Evolutionary conservation across 2,329 filamentous ascomycete genomes (phyloP).

Genomic region (Alternaria gaisen): DNA sequence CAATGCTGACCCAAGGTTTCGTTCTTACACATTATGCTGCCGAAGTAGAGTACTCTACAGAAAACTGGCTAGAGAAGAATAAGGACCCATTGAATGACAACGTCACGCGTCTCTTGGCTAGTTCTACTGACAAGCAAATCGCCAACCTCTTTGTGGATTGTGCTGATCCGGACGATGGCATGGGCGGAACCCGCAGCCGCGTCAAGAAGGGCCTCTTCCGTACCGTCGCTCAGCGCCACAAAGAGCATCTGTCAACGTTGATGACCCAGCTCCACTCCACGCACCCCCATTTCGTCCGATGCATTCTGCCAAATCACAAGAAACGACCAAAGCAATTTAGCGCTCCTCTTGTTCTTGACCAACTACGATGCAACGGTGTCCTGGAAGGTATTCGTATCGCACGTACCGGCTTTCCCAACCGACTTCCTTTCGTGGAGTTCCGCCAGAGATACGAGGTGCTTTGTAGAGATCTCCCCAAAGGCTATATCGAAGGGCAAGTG

Average conservation of each 20-base stretch:
- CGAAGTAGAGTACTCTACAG: conserved; percentile 95
- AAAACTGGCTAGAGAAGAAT: conserved; percentile 98
- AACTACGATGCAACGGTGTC: conserved; percentile 98
- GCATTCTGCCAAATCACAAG: conserved; percentile 97
- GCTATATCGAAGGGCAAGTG: conserved; percentile 88
- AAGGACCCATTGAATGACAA: conserved; percentile 99
- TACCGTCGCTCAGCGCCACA: conserved; percentile 95
- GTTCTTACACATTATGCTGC: conserved; percentile 97
- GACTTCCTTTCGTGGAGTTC: conserved; percentile 91
- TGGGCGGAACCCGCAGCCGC: conserved; percentile 72
- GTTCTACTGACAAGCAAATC: conserved; percentile 83
- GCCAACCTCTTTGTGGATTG: conserved; percentile 89
- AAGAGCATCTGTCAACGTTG: conserved; percentile 95
- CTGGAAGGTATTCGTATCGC: conserved; percentile 98
- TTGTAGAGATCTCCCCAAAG: conserved; percentile 84
- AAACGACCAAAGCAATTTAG: conserved; percentile 94
- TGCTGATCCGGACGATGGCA: conserved; percentile 79
- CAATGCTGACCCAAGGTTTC: conserved; percentile 88
- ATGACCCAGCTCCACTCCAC: conserved; percentile 96
- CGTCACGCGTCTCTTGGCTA: conserved; percentile 84
- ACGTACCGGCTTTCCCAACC: conserved; percentile 94
- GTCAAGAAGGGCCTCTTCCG: conserved; percentile 98
- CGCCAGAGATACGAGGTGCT: conserved; percentile 95
- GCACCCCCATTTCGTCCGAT: conserved; percentile 97
- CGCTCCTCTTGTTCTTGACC: conserved; percentile 91